Evolutionary conservation across 2,329 filamentous ascomycete species (phyloP).

Genomic region (Diaporthe aspalathi): DNA sequence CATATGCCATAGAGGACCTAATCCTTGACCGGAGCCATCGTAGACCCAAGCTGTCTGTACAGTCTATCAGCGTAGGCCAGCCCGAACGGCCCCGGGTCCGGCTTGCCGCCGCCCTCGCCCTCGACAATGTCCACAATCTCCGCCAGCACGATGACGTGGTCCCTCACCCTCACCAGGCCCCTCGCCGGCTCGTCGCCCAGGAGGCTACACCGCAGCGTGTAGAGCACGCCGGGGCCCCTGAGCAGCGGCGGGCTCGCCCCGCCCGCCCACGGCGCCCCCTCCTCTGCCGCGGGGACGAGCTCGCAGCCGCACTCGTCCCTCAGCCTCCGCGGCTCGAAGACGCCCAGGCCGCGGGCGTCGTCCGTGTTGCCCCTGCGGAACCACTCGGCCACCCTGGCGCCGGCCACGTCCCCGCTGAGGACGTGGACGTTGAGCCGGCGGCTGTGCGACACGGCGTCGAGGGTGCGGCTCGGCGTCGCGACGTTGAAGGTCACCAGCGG

Average conservation of each 20-base stretch:
- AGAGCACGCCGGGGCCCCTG: conserved; percentile 63
- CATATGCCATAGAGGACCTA: neutral
- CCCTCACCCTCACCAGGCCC: conserved; percentile 60
- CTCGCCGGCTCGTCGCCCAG: conserved; percentile 52
- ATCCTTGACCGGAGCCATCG: conserved; percentile 45
- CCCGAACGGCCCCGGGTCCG: conserved; percentile 52
- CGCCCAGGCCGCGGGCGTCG: conserved; percentile 47
- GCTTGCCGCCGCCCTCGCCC: conserved; percentile 42
- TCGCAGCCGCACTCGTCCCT: conserved; percentile 43
- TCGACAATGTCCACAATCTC: conserved; percentile 61
- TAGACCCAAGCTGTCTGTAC: conserved; percentile 57
- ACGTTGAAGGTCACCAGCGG: conserved; percentile 70
- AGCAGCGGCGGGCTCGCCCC: conserved; percentile 52
- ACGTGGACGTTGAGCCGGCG: conserved; percentile 67
- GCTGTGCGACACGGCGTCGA: conserved; percentile 60
- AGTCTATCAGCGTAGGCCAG: conserved; percentile 62
- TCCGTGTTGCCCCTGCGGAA: conserved; percentile 62
- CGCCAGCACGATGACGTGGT: conserved; percentile 64
- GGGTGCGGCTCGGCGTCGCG: conserved; percentile 65
- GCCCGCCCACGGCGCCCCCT: conserved; percentile 41
- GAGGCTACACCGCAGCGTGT: conserved; percentile 56
- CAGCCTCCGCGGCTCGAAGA: conserved; percentile 51
- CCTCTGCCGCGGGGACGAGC: conserved; percentile 38
- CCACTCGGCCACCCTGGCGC: conserved; percentile 62
- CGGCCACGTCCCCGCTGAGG: conserved; percentile 58